A percentile compares a stretch with the other conserved stretches of the same genome.
phyloP scores from a whole-genome alignment of 441 rosid genomes.

The Mallotus japonicus region DNA sequence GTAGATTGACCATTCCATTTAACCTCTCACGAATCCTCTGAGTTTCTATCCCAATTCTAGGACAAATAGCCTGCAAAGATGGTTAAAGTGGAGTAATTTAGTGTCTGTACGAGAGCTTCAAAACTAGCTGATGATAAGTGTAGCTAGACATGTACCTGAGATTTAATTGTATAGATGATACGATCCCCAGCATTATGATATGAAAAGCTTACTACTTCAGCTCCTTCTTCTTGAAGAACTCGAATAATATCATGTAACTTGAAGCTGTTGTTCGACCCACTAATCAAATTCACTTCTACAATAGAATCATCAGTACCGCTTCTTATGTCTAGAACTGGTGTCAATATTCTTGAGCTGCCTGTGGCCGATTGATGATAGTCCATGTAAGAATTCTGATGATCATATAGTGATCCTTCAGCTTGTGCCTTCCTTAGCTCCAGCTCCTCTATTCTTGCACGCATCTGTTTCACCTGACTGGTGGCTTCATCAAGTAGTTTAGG shows the following conservation, averaged over 20 bases:
- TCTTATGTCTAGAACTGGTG: constrained; percentile 22
- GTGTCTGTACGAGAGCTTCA: too few species aligned
- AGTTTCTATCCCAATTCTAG: constrained; percentile 36
- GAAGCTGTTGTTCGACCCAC: constrained; percentile 20
- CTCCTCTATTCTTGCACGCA: constrained; percentile 26
- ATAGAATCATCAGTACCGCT: constrained; percentile 14
- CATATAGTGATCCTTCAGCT: background rate
- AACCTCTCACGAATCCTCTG: constrained; percentile 27
- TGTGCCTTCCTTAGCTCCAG: constrained; percentile 22
- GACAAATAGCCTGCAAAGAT: constrained; percentile 34
- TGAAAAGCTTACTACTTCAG: constrained; percentile 30
- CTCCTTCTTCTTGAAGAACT: constrained; percentile 43
- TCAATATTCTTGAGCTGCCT: background rate
- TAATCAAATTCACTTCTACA: constrained; percentile 30
- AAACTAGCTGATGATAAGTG: too few species aligned
- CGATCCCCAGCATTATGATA: constrained; percentile 13
- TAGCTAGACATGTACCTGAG: background rate
- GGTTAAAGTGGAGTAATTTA: background rate
- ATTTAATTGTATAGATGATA: background rate
- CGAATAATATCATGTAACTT: constrained; percentile 27
- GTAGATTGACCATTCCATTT: constrained; percentile 13
- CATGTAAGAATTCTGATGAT: background rate
- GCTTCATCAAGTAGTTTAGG: constrained; percentile 34
- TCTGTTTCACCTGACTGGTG: constrained; percentile 26
- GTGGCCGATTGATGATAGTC: background rate